These are phyloP conservation scores for Boletus bicolor DNA, from an alignment of 768 basidiomycete species.

Conservation along the genomic window DNA sequence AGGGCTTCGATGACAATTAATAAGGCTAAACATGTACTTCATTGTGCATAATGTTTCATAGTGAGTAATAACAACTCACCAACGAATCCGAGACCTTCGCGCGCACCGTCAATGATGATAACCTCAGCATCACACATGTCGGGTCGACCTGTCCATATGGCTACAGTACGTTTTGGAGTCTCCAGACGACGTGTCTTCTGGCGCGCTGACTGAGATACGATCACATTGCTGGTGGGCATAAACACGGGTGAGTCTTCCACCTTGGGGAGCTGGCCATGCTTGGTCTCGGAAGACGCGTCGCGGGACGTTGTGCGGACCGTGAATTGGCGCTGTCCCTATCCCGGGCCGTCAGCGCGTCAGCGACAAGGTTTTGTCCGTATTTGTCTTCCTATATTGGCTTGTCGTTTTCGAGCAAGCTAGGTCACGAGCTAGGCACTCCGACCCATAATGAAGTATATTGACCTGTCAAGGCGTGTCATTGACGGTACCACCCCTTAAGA, in stretches of 20 bases:
- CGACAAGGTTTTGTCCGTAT: too few relatives aligned
- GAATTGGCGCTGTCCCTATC: too few relatives aligned
- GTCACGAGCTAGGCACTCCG: not conserved
- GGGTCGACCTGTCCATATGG: not conserved
- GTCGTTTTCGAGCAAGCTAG: not conserved
- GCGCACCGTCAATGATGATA: not conserved
- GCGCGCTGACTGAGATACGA: not conserved
- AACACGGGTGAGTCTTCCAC: not conserved
- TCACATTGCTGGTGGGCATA: not conserved
- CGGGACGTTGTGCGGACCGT: too few relatives aligned
- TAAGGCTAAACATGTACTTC: too few relatives aligned
- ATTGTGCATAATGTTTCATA: not conserved
- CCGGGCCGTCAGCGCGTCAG: not conserved
- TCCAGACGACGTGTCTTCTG: not conserved
- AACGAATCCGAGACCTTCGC: not conserved
- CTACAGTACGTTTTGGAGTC: too few relatives aligned
- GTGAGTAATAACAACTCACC: not conserved
- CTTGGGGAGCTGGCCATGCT: too few relatives aligned
- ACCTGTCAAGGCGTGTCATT: not conserved
- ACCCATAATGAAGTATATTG: not conserved
- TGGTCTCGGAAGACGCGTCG: too few relatives aligned
- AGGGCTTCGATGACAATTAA: not conserved
- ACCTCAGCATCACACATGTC: not conserved
- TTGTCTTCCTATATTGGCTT: not conserved
- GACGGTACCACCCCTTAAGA: not conserved